Evolutionary conservation across 257 asterid genomes (phyloP), one percentile per base, ranked within the genome.

Genomic region (Solanum medicagineum): DNA sequence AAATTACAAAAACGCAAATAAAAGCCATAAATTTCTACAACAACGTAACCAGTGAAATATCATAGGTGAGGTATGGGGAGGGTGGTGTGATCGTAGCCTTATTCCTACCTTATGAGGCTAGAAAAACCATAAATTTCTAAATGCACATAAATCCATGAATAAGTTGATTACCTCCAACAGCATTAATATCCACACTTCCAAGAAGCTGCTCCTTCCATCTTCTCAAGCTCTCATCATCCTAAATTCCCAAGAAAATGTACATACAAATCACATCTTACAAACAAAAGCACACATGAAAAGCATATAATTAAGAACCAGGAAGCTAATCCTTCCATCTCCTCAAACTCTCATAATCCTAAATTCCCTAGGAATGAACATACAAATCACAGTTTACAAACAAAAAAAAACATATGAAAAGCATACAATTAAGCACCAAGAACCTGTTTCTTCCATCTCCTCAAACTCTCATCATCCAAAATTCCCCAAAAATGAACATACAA

Each of bases 191-290:
- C 88, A 95, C 97, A 81, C 97, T 92, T 59, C 98, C 99, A 56
- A 95, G 95, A 88, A 95, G 98, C 40, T 95, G 99, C n/a, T 95
- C 99, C 91, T 95, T 95, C 99, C 99, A 95, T 89, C 97, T 95
- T 88, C 97, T 93, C 92, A 95, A 91, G 83, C 99, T 95, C 93
- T 95, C 98, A 87, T 95, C 99, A 88, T 94, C 98, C 99, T 95
- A 87, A 70, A 83, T 73, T 68, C 84, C 11, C 87, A 87, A 83
- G 42, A 66, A 42, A 83, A 77, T 29, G 44, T 65, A 45, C 81
- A 73, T 24, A 84, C 59, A 57, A 84, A 42, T 26, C 20, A 16
- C 56, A 51, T 68, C 47, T 74, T 17, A 80, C 13, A 86, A 60
- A 40, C 54, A 81, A 42, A 51, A 81, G 44, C 56, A 40, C 56